Conservation (phyloP, 306 rosid genomes). For the Fagus sylvatica region DNA sequence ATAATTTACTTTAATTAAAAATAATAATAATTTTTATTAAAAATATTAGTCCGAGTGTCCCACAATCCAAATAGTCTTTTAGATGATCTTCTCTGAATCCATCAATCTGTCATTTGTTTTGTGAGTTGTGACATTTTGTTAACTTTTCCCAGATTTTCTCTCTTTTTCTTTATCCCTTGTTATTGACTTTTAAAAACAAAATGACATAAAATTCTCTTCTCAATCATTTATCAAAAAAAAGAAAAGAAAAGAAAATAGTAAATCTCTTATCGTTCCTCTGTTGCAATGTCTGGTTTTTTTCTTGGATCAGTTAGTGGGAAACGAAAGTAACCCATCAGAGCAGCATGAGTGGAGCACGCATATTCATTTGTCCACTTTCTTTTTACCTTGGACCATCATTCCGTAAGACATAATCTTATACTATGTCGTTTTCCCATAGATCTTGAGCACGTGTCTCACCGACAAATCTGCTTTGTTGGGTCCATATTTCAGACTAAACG, state of each 20-base stretch:
- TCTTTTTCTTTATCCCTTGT: neutral
- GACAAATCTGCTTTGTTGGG: constrained; percentile 37
- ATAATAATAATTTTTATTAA: no score
- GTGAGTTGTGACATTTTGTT: constrained; percentile 21
- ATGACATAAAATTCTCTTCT: neutral
- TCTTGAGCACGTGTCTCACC: constrained; percentile 62
- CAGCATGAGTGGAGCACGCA: constrained; percentile 53
- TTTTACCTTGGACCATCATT: constrained; percentile 51
- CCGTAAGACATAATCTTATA: constrained; percentile 44
- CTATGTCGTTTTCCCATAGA: constrained; percentile 44
- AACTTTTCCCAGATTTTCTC: constrained; percentile 3
- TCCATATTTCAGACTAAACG: constrained; percentile 12
- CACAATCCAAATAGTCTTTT: neutral
- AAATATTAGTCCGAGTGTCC: neutral
- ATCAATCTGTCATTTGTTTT: constrained; percentile 44
- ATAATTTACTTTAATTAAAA: no score
- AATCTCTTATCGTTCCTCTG: constrained; percentile 11
- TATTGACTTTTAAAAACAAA: constrained; percentile 11
- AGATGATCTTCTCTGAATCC: constrained; percentile 24
- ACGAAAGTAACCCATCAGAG: constrained; percentile 50
- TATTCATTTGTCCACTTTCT: constrained; percentile 51
- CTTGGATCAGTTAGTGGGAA: constrained; percentile 38
- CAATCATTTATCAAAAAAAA: neutral
- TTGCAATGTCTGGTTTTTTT: constrained; percentile 31
- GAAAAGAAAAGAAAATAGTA: constrained; percentile 13